Conservation (phyloP, 345 rosid genomes). For the Rhodamnia argentea region DNA sequence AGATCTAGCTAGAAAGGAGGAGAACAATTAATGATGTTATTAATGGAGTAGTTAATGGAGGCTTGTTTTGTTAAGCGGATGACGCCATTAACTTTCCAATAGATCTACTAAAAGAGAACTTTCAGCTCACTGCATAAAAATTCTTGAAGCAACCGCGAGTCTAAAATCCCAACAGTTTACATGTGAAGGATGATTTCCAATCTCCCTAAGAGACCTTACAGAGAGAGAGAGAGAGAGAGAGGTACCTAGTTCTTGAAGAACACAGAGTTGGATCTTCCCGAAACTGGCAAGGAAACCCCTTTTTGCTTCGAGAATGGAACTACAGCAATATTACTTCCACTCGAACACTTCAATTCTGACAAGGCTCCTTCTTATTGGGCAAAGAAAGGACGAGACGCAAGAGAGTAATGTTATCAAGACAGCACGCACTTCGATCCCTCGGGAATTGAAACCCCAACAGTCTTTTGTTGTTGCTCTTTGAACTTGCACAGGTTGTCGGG, state of each 20-base stretch:
- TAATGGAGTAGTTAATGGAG: neutral
- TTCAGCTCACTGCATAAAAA: neutral
- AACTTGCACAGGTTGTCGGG: neutral
- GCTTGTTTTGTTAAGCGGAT: neutral
- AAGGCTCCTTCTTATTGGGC: neutral
- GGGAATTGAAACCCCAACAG: conserved; percentile 20
- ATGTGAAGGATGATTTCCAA: neutral
- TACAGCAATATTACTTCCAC: neutral
- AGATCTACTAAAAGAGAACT: neutral
- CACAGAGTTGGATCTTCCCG: neutral
- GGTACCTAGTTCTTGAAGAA: neutral
- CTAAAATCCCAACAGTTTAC: neutral
- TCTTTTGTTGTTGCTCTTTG: neutral
- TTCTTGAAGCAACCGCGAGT: neutral
- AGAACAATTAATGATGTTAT: neutral
- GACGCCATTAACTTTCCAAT: neutral
- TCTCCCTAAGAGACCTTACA: neutral
- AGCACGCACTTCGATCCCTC: conserved; percentile 2
- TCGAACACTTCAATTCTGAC: neutral
- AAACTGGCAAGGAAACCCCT: neutral
- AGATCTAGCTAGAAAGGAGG: neutral
- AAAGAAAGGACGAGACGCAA: neutral
- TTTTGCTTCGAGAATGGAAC: neutral
- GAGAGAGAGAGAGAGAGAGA: neutral
- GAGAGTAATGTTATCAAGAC: neutral